Percentiles rank a stretch among this genome's conserved stretches.
These are phyloP conservation scores for Solanum sejunctum DNA, from an alignment of 257 asterid genomes.

Conservation along the genomic window DNA sequence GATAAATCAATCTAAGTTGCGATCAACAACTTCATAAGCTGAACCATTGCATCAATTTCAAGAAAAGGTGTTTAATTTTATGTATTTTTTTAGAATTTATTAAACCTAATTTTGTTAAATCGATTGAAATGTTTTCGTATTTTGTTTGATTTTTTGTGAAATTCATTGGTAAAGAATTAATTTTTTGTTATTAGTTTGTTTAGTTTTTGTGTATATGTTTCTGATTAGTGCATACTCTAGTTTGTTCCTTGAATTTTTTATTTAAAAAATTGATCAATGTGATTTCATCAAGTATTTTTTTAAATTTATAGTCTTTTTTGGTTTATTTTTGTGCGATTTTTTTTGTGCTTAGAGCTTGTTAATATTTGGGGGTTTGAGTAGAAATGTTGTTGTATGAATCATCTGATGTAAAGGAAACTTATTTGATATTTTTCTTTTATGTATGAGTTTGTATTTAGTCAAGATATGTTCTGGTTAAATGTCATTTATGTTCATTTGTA, in stretches of 20 bases:
- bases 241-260: background rate
- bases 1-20: background rate
- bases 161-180: background rate
- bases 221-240: background rate
- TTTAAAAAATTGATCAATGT: background rate
- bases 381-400: background rate
- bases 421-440: background rate
- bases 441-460: background rate
- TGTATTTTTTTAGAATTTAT: background rate
- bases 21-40: conserved; percentile 1
- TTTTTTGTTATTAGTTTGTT: background rate
- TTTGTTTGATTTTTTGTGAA: background rate
- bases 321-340: background rate
- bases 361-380: background rate
- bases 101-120: background rate
- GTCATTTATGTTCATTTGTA: background rate
- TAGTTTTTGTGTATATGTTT: background rate
- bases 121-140: background rate
- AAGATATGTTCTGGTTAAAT: background rate
- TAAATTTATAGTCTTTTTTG: background rate
- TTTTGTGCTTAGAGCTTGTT: background rate
- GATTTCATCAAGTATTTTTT: background rate
- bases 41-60: conserved; percentile 5
- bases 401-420: background rate
- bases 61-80: background rate